These are phyloP conservation scores for Passiflora organensis DNA, from an alignment of 345 rosid genomes.

Conservation along the genomic window DNA sequence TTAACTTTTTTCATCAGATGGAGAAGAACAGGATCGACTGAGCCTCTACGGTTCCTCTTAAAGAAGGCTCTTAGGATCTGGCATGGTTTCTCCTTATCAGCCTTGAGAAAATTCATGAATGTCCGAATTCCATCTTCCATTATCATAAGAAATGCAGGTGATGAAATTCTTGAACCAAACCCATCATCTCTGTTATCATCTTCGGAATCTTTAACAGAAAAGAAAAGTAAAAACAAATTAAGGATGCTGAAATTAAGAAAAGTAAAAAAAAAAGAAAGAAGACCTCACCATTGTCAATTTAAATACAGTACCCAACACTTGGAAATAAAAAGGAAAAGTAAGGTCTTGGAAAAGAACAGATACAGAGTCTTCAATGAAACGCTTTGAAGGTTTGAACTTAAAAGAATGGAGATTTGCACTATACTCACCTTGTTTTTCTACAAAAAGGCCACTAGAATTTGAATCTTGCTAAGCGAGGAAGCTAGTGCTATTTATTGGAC, in stretches of 20 bases:
- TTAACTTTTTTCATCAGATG: conserved; percentile 81
- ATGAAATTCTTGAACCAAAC: conserved; percentile 63
- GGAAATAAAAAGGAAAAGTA: too few relatives aligned
- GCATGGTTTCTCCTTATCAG: conserved; percentile 72
- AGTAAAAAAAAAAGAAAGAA: too few relatives aligned
- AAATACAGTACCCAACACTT: too few relatives aligned
- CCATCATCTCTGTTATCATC: conserved; percentile 54
- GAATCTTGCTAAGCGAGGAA: too few relatives aligned
- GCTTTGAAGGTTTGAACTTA: too few relatives aligned
- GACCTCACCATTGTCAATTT: too few relatives aligned
- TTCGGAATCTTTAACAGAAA: conserved; percentile 43
- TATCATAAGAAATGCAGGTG: conserved; percentile 71
- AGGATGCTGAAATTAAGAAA: not conserved
- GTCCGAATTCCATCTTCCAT: conserved; percentile 92
- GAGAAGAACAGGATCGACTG: conserved; percentile 81
- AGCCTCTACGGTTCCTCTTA: conserved; percentile 48
- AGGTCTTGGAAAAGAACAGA: too few relatives aligned
- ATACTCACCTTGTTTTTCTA: too few relatives aligned
- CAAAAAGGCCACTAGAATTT: too few relatives aligned
- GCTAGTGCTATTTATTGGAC: too few relatives aligned
- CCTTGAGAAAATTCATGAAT: conserved; percentile 90
- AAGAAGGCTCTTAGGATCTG: conserved; percentile 68
- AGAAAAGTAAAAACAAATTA: not conserved
- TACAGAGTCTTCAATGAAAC: too few relatives aligned
- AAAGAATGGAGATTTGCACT: too few relatives aligned